Evolutionary conservation across 257 asterid genomes (phyloP).

Genomic region (Capsicum chinense): DNA sequence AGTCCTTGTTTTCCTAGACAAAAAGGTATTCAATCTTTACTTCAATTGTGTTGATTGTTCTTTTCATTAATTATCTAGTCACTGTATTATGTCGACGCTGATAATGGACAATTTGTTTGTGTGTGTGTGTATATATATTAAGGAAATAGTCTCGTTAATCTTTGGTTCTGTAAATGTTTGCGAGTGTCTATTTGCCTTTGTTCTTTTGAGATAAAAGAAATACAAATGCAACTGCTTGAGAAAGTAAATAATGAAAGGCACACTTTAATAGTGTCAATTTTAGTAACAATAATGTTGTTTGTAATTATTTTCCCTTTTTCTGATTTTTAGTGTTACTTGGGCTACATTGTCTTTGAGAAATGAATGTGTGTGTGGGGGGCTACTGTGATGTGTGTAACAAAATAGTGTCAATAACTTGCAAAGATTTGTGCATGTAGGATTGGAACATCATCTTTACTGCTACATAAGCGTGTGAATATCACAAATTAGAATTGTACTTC

Average conservation of each 20-base stretch:
- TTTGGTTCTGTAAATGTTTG: not conserved
- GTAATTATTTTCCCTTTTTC: no score
- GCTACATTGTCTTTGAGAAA: no score
- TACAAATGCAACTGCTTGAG: not conserved
- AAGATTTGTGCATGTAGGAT: not conserved
- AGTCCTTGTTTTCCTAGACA: slow-evolving; percentile 64
- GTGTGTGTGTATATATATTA: no score
- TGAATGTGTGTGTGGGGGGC: not conserved
- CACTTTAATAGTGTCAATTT: not conserved
- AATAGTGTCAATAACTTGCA: not conserved
- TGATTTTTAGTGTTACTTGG: not conserved
- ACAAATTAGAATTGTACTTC: not conserved
- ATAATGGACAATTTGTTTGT: no score
- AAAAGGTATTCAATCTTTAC: slow-evolving; percentile 49
- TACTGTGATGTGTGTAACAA: not conserved
- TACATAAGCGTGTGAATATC: not conserved
- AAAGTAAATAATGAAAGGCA: not conserved
- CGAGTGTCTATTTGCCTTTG: not conserved
- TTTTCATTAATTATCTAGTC: not conserved
- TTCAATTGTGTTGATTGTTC: not conserved
- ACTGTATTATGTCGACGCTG: no score
- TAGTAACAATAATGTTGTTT: not conserved
- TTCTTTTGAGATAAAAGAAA: not conserved
- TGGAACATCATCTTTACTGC: not conserved
- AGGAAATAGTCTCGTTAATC: not conserved